Conservation (phyloP, 1,139 yeast species). For the Yamadazyma blattariae region DNA sequence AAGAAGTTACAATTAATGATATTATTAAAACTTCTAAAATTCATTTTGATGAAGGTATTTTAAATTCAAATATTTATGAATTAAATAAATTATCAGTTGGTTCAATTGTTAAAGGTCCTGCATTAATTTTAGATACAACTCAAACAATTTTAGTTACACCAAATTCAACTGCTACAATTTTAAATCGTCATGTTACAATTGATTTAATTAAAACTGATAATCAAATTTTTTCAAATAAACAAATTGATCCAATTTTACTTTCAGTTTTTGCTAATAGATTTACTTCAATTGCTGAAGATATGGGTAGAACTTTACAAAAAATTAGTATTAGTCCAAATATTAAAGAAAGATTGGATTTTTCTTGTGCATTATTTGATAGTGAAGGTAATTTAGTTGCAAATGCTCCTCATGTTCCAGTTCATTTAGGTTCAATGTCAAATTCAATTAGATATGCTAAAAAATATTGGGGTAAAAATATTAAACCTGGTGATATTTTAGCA, state of each 20-base stretch:
- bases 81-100: conserved; percentile 56
- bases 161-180: conserved; percentile 57
- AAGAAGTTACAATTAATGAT: neutral
- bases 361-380: conserved; percentile 75
- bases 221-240: too few species aligned
- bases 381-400: conserved; percentile 78
- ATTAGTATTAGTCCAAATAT: conserved; percentile 80
- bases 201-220: too few species aligned
- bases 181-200: conserved; percentile 50
- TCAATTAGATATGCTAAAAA: conserved; percentile 66
- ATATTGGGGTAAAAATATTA: conserved; percentile 55
- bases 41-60: conserved; percentile 10
- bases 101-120: conserved; percentile 63
- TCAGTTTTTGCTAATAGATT: conserved; percentile 80
- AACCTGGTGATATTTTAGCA: conserved; percentile 71
- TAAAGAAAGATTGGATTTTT: conserved; percentile 76
- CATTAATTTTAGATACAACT: conserved; percentile 79
- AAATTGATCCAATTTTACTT: conserved; percentile 64
- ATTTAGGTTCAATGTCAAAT: conserved; percentile 81
- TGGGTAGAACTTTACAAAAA: conserved; percentile 78
- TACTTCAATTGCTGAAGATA: conserved; percentile 85
- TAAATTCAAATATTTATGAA: conserved; percentile 29
- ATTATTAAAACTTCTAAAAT: conserved; percentile 4
- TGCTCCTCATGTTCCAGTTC: conserved; percentile 87
- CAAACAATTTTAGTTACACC: conserved; percentile 86